Evolutionary conservation across 345 rosid genomes (phyloP), one percentile per base, ranked within the genome.

Genomic region (Eucalyptus curtisii): DNA sequence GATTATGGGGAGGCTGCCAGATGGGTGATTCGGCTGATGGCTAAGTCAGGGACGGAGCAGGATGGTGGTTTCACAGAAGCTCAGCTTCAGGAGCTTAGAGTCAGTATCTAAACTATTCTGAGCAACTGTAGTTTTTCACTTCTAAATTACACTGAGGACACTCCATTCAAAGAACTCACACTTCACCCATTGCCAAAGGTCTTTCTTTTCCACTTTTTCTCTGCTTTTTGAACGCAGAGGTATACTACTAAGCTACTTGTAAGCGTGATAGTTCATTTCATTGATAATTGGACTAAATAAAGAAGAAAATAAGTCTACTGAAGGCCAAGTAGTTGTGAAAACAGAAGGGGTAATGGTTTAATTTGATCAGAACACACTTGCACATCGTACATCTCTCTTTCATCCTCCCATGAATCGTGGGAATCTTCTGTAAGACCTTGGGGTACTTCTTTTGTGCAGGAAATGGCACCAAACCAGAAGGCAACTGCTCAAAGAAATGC

Each of bases 21-120:
- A 20, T 97, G 99, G 99, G 87, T 95, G 55, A 92, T 94, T 89
- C 94, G 95, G 87, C 92, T 95, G 86, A 97, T 98, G 99, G 99
- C 99, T 37, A 98, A 89, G 91, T 95, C 98, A 14, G 99, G 99
- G 88, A 95, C 98, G 42, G 93, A 95, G 89, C 96, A 95, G 92
- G 98, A 95, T 44, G 98, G 99, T 2, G 98, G 99, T 89, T 97
- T 98, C 91, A 97, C 99, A 3, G 99, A 98, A 95, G 98, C 96
- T 19, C 98, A 96, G 91, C 98, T 98, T 87, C 98, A 93, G 88
- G 97, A 95, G 48, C 95, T 97, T 42, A 92, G 90, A 92, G 98
- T 97, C 90, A 44, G 96, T 93, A 31, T 85, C 81, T 42, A 27
- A 90, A 52, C 86, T 24, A 37, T 71, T 71, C 81, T 20, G 8